Percentiles rank a stretch among this genome's conserved stretches.
phyloP scores from a whole-genome alignment of 2,329 filamentous ascomycete species.

The Diaporthe amygdali region DNA sequence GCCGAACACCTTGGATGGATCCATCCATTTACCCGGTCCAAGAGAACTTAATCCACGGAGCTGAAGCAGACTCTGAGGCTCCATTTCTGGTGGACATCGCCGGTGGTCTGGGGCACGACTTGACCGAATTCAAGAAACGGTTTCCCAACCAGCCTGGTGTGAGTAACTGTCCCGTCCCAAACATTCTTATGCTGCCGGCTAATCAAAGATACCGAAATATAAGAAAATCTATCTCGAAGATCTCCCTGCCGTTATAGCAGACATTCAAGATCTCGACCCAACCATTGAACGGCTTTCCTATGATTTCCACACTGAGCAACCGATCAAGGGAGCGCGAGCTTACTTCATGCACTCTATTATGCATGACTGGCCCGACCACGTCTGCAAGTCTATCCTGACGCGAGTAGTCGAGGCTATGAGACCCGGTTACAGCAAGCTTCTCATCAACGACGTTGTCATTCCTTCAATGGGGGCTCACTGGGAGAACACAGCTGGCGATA shows the following conservation, averaged over 20 bases:
- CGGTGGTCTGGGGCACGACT: slow-evolving; percentile 41
- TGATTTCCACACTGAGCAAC: slow-evolving; percentile 28
- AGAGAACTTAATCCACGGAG: slow-evolving; percentile 36
- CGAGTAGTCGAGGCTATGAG: slow-evolving; percentile 35
- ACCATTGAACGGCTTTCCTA: slow-evolving; percentile 20
- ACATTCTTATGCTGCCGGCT: slow-evolving; percentile 16
- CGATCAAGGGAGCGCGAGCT: slow-evolving; percentile 29
- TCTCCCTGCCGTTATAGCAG: slow-evolving; percentile 25
- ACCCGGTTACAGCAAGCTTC: slow-evolving; percentile 38
- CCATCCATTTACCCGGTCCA: slow-evolving; percentile 37
- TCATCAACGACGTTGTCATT: slow-evolving; percentile 40
- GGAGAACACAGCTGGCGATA: slow-evolving; percentile 35
- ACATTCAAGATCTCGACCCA: slow-evolving; percentile 23
- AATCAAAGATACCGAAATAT: slow-evolving; percentile 27
- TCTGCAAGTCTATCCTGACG: slow-evolving; percentile 32
- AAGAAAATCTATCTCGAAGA: slow-evolving; percentile 28
- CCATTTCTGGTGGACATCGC: slow-evolving; percentile 41
- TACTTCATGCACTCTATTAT: slow-evolving; percentile 35
- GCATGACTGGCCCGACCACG: slow-evolving; percentile 37
- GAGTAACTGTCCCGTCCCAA: slow-evolving; percentile 30
- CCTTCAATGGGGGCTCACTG: slow-evolving; percentile 36
- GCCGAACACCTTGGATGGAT: slow-evolving; percentile 41
- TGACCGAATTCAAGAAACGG: slow-evolving; percentile 35
- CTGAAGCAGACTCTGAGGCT: slow-evolving; percentile 30
- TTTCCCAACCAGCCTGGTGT: slow-evolving; percentile 28